Conservation (phyloP, 169 alveolate genomes). For the Plasmodium ovale region DNA sequence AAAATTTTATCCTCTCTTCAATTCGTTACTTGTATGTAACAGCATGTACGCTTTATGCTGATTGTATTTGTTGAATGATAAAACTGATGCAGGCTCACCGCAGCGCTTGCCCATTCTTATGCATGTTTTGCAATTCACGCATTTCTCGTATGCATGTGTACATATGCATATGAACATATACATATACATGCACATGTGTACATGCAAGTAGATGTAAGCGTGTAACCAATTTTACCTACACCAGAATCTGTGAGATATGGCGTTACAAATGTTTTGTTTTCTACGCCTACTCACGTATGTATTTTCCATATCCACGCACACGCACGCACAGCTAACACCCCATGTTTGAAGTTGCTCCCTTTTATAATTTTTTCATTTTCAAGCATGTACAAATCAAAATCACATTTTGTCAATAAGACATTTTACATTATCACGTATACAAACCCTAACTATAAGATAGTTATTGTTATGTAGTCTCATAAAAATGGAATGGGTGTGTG, state of each 20-base stretch:
- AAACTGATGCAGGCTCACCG: not conserved
- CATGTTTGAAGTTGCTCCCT: not conserved
- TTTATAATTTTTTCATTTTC: not conserved
- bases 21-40: not conserved
- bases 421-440: not conserved
- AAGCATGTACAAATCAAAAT: not conserved
- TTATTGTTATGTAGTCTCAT: not conserved
- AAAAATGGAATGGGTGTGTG: not conserved
- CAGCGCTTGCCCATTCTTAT: not conserved
- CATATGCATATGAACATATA: not conserved
- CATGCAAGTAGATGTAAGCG: not conserved
- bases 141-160: not conserved
- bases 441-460: not conserved
- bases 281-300: too few relatives aligned
- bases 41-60: not conserved
- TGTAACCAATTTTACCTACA: too few relatives aligned
- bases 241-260: too few relatives aligned
- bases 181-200: not conserved
- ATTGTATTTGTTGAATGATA: not conserved
- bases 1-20: not conserved
- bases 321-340: not conserved
- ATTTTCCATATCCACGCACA: not conserved
- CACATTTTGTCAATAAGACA: not conserved
- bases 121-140: not conserved
- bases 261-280: too few relatives aligned